A percentile compares a stretch with the other conserved stretches of the same genome.
Conservation (phyloP, 768 basidiomycete species). For the Leccinum longicurvipes region DNA sequence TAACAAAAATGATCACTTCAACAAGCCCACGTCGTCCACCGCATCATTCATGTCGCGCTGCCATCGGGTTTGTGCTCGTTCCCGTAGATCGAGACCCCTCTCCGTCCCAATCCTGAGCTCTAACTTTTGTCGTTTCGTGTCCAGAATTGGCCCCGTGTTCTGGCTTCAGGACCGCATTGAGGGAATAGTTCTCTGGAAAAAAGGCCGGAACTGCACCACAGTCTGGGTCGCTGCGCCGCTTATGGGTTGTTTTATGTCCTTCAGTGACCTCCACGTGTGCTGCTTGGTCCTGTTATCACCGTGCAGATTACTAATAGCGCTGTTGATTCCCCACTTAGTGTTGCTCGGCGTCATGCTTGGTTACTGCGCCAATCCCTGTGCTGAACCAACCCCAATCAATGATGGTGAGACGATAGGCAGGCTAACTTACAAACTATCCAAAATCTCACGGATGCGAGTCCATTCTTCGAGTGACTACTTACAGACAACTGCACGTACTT, state of each 20-base stretch:
- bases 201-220: slow-evolving; percentile 65
- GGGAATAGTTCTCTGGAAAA: slow-evolving; percentile 81
- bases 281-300: background rate
- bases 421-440: slow-evolving; percentile 88
- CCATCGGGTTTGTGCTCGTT: slow-evolving; percentile 37
- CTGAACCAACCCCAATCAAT: slow-evolving; percentile 35
- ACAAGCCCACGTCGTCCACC: slow-evolving; percentile 2
- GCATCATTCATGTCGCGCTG: slow-evolving; percentile 13
- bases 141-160: slow-evolving; percentile 73
- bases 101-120: slow-evolving; percentile 69
- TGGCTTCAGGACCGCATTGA: slow-evolving; percentile 89
- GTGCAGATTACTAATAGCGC: slow-evolving; percentile 64
- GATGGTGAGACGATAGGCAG: slow-evolving; percentile 67
- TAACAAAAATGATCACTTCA: slow-evolving; percentile 40
- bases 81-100: slow-evolving; percentile 60
- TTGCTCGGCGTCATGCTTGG: slow-evolving; percentile 65
- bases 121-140: slow-evolving; percentile 71
- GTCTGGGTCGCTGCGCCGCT: slow-evolving; percentile 71
- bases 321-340: slow-evolving; percentile 64
- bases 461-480: background rate
- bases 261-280: slow-evolving; percentile 28
- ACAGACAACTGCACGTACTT: background rate
- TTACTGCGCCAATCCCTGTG: slow-evolving; percentile 47
- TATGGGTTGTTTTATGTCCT: slow-evolving; percentile 85
- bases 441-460: slow-evolving; percentile 80